Evolutionary conservation across 148 eudicot genomes (phyloP).

Genomic region (Amaranthus hypochondriacus): DNA sequence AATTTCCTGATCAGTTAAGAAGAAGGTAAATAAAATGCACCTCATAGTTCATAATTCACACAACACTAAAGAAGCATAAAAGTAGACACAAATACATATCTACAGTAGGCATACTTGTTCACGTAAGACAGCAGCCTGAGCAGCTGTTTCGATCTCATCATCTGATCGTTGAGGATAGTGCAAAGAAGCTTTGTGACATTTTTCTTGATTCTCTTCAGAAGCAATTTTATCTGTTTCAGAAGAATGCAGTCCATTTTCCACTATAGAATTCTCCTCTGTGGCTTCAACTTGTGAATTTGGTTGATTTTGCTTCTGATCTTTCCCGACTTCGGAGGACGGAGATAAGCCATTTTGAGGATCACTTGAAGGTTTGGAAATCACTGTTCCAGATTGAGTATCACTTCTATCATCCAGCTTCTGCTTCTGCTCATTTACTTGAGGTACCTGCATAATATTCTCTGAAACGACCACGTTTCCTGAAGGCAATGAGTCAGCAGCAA

Average conservation of each 20-base stretch:
- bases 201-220: constrained; percentile 11
- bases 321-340: constrained; percentile 4
- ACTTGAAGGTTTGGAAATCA: constrained; percentile 21
- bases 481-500: constrained; percentile 19
- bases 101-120: constrained; percentile 61
- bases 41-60: not conserved
- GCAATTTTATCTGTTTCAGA: constrained; percentile 11
- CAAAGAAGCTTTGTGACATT: constrained; percentile 9
- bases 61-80: constrained; percentile 9
- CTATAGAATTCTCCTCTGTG: constrained; percentile 6
- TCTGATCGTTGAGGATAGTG: constrained; percentile 22
- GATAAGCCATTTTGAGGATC: constrained; percentile 28
- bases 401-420: constrained; percentile 14
- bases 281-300: constrained; percentile 13
- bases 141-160: constrained; percentile 72
- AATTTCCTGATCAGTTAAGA: constrained; percentile 54
- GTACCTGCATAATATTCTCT: constrained; percentile 15
- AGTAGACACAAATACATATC: constrained; percentile 12
- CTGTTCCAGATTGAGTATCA: constrained; percentile 16
- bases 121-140: constrained; percentile 73
- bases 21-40: constrained; percentile 18
- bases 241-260: constrained; percentile 15
- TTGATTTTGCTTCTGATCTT: constrained; percentile 20
- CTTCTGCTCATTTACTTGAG: constrained; percentile 5
- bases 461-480: constrained; percentile 16